phyloP scores from a whole-genome alignment of 2,329 filamentous ascomycete genomes.

The Exophiala viscosa region DNA sequence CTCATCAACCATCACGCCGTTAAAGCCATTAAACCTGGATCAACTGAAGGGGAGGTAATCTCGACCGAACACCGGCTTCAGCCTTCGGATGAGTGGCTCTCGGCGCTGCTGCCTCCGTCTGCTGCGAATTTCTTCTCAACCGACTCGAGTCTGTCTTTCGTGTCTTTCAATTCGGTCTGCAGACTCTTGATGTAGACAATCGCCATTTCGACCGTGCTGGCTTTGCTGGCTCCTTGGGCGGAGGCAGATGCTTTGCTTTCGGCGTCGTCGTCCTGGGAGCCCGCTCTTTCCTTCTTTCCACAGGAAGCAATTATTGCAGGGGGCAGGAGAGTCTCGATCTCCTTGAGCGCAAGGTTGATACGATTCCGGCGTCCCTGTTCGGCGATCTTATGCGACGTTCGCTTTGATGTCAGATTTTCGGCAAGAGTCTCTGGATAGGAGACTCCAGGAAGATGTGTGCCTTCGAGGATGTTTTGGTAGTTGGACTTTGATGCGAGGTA shows the following conservation, averaged over 20 bases:
- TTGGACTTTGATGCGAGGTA: slow-evolving; percentile 93
- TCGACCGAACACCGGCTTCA: too few relatives aligned
- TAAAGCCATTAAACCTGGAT: too few relatives aligned
- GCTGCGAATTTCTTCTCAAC: slow-evolving; percentile 59
- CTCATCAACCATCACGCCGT: too few relatives aligned
- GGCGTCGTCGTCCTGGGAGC: slow-evolving; percentile 36
- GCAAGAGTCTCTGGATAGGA: slow-evolving; percentile 87
- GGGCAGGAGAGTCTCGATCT: slow-evolving; percentile 86
- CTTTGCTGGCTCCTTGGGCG: slow-evolving; percentile 75
- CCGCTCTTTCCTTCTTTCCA: slow-evolving; percentile 28
- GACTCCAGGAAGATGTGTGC: slow-evolving; percentile 83
- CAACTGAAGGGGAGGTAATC: too few relatives aligned
- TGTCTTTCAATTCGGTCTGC: slow-evolving; percentile 66
- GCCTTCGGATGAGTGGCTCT: slow-evolving; percentile 18
- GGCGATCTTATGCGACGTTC: slow-evolving; percentile 95
- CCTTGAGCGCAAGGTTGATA: slow-evolving; percentile 88
- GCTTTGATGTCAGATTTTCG: slow-evolving; percentile 90
- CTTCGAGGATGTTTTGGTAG: slow-evolving; percentile 95
- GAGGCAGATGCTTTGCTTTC: slow-evolving; percentile 36
- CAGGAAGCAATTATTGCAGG: slow-evolving; percentile 44
- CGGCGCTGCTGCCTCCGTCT: slow-evolving; percentile 23
- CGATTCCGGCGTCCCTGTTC: slow-evolving; percentile 93
- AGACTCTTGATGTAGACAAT: slow-evolving; percentile 91
- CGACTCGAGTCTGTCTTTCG: slow-evolving; percentile 59
- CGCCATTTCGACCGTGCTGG: slow-evolving; percentile 93